A percentile compares a stretch with the other conserved stretches of the same genome.
Evolutionary conservation across 2,329 filamentous ascomycete genomes (phyloP).

Genomic region (Bisporella sp.): DNA sequence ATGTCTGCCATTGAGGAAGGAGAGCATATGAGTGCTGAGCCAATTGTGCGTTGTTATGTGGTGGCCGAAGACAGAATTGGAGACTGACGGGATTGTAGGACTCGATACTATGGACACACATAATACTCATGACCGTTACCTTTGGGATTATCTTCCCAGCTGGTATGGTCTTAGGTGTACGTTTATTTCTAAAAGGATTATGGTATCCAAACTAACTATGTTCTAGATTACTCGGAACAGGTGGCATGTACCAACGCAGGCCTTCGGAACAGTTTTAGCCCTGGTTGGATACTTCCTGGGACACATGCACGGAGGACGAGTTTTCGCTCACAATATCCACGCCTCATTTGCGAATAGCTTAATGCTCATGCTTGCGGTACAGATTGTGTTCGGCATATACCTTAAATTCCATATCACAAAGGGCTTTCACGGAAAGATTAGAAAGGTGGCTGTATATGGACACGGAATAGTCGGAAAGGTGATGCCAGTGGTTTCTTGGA

Average conservation of each 20-base stretch:
- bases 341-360: constrained; percentile 71
- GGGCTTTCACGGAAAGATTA: constrained; percentile 72
- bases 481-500: constrained; percentile 82
- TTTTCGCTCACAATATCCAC: constrained; percentile 79
- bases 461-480: constrained; percentile 82
- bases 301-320: constrained; percentile 80
- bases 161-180: constrained; percentile 90
- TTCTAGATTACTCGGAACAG: constrained; percentile 74
- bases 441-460: constrained; percentile 60
- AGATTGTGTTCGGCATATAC: constrained; percentile 78
- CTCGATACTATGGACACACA: constrained; percentile 86
- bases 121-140: constrained; percentile 76
- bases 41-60: constrained; percentile 49
- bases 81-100: constrained; percentile 48
- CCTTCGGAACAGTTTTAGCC: constrained; percentile 65
- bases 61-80: neutral
- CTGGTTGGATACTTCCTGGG: constrained; percentile 85
- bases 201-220: constrained; percentile 7
- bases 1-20: constrained; percentile 58
- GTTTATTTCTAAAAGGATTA: constrained; percentile 26
- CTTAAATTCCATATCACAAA: constrained; percentile 83
- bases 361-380: constrained; percentile 70
- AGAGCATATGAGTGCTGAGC: constrained; percentile 61
- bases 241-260: constrained; percentile 91
- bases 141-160: constrained; percentile 91